Conservation (phyloP, 768 basidiomycete genomes). For the Russula sp. region DNA sequence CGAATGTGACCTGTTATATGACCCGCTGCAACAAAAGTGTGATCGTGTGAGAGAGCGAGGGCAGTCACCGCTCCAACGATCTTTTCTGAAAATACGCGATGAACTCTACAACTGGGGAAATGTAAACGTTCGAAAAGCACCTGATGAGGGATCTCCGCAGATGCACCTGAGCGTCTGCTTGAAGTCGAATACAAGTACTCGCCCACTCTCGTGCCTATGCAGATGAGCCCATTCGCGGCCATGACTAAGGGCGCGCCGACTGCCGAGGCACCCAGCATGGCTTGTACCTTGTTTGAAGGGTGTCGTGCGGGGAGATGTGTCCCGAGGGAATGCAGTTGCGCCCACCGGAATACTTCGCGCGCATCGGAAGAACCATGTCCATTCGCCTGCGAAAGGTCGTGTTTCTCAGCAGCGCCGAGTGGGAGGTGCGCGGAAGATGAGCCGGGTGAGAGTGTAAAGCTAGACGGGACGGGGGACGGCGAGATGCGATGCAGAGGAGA, state of each 20-base stretch:
- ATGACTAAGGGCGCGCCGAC: conserved; percentile 74
- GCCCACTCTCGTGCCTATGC: conserved; percentile 84
- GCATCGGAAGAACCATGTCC: conserved; percentile 32
- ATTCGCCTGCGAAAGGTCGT: conserved; percentile 30
- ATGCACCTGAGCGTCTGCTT: conserved; percentile 78
- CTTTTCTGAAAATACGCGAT: conserved; percentile 45
- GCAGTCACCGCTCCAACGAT: conserved; percentile 79
- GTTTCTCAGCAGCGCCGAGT: conserved; percentile 21
- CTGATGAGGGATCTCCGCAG: conserved; percentile 65
- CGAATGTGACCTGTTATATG: conserved; percentile 82
- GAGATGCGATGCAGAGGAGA: conserved; percentile 46
- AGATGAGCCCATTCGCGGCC: conserved; percentile 83
- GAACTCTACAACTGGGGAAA: conserved; percentile 15
- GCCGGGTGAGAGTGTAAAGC: conserved; percentile 62
- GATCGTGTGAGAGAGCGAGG: conserved; percentile 86
- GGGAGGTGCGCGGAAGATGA: conserved; percentile 54
- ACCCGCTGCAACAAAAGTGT: conserved; percentile 88
- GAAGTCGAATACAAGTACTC: conserved; percentile 83
- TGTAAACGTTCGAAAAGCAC: conserved; percentile 39
- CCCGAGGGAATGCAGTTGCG: conserved; percentile 56
- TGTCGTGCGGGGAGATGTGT: conserved; percentile 52
- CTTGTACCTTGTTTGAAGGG: conserved; percentile 55
- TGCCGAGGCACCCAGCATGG: conserved; percentile 55
- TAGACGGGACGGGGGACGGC: conserved; percentile 60
- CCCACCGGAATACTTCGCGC: conserved; percentile 75